phyloP scores from a whole-genome alignment of 352 stramenopile genomes.

The Pythium angustatum region DNA sequence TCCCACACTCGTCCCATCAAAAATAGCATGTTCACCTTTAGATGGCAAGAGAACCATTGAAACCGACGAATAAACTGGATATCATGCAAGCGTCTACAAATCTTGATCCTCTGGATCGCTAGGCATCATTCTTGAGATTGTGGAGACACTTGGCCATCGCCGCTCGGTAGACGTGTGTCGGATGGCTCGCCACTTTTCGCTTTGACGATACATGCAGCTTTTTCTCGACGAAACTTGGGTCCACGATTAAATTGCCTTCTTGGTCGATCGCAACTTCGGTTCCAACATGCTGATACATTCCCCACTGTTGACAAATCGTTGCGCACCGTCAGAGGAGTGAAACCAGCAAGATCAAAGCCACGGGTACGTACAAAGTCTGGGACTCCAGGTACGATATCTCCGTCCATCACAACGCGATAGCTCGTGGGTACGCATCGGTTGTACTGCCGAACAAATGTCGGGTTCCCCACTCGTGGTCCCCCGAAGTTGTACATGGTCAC shows the following conservation, averaged over 20 bases:
- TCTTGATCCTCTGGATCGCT: neutral
- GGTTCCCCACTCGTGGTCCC: constrained; percentile 82
- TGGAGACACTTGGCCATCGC: constrained; percentile 38
- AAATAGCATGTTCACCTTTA: too few relatives aligned
- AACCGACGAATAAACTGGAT: too few relatives aligned
- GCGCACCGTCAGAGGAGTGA: neutral
- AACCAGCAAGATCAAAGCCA: neutral
- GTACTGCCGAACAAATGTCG: constrained; percentile 76
- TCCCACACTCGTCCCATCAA: too few relatives aligned
- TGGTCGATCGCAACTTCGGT: constrained; percentile 44
- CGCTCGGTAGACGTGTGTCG: constrained; percentile 37
- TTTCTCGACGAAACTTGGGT: constrained; percentile 54
- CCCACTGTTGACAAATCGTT: constrained; percentile 29
- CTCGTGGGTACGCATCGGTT: constrained; percentile 74
- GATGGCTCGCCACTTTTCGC: constrained; percentile 35
- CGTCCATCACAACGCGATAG: constrained; percentile 60
- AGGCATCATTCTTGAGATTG: constrained; percentile 28
- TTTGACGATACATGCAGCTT: constrained; percentile 44
- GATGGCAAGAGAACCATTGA: too few relatives aligned
- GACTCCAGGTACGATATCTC: constrained; percentile 47
- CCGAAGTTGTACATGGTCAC: constrained; percentile 92
- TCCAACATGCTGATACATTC: constrained; percentile 47
- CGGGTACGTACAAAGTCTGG: constrained; percentile 39
- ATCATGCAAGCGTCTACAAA: neutral
- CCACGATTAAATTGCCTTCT: constrained; percentile 48